Evolutionary conservation across 2,329 filamentous ascomycete species (phyloP).

Genomic region (Aspergillus hortae): DNA sequence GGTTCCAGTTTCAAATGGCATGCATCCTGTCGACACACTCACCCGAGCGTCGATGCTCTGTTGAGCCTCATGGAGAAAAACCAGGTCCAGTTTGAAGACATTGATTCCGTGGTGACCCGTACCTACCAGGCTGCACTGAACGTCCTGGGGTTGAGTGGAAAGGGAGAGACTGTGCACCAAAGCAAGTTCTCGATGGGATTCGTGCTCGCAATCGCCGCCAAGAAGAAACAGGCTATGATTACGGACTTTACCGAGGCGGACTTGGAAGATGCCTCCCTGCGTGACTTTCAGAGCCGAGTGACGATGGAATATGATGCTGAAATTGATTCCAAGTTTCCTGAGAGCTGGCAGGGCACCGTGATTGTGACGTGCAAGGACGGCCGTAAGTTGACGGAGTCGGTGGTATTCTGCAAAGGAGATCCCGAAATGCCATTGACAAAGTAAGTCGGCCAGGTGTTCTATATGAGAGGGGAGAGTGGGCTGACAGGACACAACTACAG

Average conservation of each 20-base stretch:
- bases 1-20: slow-evolving; percentile 34
- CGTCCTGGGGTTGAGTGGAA: slow-evolving; percentile 25
- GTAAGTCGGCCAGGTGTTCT: slow-evolving; percentile 9
- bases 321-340: slow-evolving; percentile 26
- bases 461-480: too few relatives aligned
- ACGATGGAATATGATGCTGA: slow-evolving; percentile 24
- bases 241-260: slow-evolving; percentile 29
- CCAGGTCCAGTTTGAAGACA: slow-evolving; percentile 22
- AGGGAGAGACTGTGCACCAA: slow-evolving; percentile 30
- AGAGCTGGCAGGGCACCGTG: slow-evolving; percentile 26
- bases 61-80: slow-evolving; percentile 26
- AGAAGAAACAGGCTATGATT: slow-evolving; percentile 29
- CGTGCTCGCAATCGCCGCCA: slow-evolving; percentile 30
- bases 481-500: slow-evolving; percentile 4
- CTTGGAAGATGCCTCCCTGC: slow-evolving; percentile 19
- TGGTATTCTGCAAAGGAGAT: slow-evolving; percentile 27
- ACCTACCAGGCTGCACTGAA: slow-evolving; percentile 31
- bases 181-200: slow-evolving; percentile 36
- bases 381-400: slow-evolving; percentile 17
- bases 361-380: slow-evolving; percentile 23
- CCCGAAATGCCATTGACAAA: slow-evolving; percentile 25
- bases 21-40: slow-evolving; percentile 31
- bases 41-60: slow-evolving; percentile 29
- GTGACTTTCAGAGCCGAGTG: slow-evolving; percentile 25
- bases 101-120: slow-evolving; percentile 22